Evolutionary conservation across 140 eudicot species (phyloP), one percentile per base, ranked within the genome.

Genomic region (Stevia rebaudiana): DNA sequence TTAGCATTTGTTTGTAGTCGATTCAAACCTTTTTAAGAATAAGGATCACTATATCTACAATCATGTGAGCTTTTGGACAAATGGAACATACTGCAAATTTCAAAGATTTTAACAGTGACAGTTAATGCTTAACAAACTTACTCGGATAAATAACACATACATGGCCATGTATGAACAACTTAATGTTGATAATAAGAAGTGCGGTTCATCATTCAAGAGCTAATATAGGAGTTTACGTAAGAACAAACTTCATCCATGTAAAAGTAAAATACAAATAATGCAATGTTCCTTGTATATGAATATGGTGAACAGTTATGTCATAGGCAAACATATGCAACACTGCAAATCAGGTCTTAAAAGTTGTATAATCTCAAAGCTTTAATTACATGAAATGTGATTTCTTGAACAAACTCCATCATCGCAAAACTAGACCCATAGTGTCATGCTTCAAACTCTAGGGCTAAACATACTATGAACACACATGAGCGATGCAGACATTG

Each of bases 161-260:
- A 63, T 28, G 58, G 5, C 18, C 61, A 28, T 31, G 37, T 30
- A 30, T 22, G 24, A 55, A 36, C 42, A 65, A 42, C 3, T 19
- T 23, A 65, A 63, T 41, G 40, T 25, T 12, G 21, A 41, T 53
- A 21, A 30, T 17, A 39, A 64, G 31, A 53, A 16, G 48, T n/a
- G 7, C 8, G 52, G n/a, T n/a, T n/a, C n/a, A n/a, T n/a, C n/a
- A 9, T 7, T 36, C 30, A 65, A 23, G 35, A 44, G 66, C 46
- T 65, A 53, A 47, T 48, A 41, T 23, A 65, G 11, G 15, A 64
- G 30, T 65, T 67, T 52, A 72, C 56, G 52, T 52, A 57, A 1
- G 8, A 61, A 13, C 3, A 9, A 35, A 16, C 30, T 8, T 10
- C 53, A 49, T 37, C 23, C n/a, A 37, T 16, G 25, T 3, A 72